Percentiles rank a stretch among this genome's conserved stretches.
These are phyloP conservation scores for Abrus precatorius DNA, from an alignment of 306 rosid species.

Conservation along the genomic window DNA sequence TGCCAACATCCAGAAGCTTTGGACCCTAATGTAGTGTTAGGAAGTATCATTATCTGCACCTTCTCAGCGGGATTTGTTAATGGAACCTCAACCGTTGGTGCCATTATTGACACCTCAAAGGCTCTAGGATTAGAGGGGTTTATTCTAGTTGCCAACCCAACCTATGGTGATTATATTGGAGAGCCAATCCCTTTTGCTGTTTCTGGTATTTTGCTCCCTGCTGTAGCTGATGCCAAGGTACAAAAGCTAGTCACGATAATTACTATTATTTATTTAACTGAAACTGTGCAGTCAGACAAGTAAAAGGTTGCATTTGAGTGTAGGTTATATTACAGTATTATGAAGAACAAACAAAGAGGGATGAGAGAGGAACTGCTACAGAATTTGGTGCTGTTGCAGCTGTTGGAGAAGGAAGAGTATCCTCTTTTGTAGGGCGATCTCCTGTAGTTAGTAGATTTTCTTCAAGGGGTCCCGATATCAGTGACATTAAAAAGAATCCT, in stretches of 20 bases:
- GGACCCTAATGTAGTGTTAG: conserved; percentile 57
- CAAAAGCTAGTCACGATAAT: background rate
- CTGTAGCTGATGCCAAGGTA: conserved; percentile 76
- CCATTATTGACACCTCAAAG: conserved; percentile 67
- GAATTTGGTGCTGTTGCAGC: conserved; percentile 63
- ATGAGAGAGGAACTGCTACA: conserved; percentile 52
- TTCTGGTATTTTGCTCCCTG: conserved; percentile 76
- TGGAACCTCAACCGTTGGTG: conserved; percentile 68
- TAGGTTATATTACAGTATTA: conserved; percentile 69
- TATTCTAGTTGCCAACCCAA: conserved; percentile 72
- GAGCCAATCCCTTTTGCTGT: conserved; percentile 72
- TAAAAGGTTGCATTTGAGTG: background rate
- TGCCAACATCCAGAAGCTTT: conserved; percentile 85
- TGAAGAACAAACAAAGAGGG: conserved; percentile 67
- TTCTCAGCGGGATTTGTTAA: conserved; percentile 79
- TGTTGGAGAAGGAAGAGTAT: conserved; percentile 80
- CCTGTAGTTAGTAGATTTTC: conserved; percentile 86
- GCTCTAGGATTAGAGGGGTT: conserved; percentile 65
- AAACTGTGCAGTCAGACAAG: conserved; percentile 1
- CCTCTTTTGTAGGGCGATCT: conserved; percentile 64
- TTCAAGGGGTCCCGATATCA: conserved; percentile 88
- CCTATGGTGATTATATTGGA: conserved; percentile 73
- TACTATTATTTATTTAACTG: background rate
- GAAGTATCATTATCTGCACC: conserved; percentile 73
- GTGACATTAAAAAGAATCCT: conserved; percentile 53